phyloP scores from a whole-genome alignment of 495 filamentous ascomycete species.

The Lindgomyces ingoldianus region DNA sequence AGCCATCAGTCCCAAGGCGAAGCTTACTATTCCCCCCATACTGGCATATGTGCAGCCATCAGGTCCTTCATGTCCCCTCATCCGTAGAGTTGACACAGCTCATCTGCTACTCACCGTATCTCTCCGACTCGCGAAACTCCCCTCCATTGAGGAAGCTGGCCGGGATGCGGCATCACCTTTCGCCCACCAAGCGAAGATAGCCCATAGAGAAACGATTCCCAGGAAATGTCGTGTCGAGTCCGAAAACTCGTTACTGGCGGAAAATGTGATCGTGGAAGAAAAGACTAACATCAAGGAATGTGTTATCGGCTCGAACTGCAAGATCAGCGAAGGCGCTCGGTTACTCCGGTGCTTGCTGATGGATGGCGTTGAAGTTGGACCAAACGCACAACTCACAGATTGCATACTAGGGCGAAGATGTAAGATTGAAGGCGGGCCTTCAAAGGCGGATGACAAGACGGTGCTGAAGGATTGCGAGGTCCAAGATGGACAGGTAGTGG shows the following conservation, averaged over 20 bases:
- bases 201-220: conserved; percentile 74
- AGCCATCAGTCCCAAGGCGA: conserved; percentile 7
- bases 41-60: conserved; percentile 74
- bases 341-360: conserved; percentile 82
- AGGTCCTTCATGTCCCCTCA: conserved; percentile 54
- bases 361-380: conserved; percentile 82
- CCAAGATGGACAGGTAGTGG: conserved; percentile 80
- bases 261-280: conserved; percentile 82
- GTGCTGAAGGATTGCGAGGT: conserved; percentile 85
- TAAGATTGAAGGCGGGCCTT: conserved; percentile 65
- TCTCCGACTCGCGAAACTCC: conserved; percentile 78
- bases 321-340: conserved; percentile 77
- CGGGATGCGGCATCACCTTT: conserved; percentile 59
- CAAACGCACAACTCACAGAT: conserved; percentile 72
- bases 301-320: conserved; percentile 82
- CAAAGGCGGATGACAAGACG: conserved; percentile 63
- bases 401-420: conserved; percentile 78
- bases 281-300: conserved; percentile 84
- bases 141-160: conserved; percentile 66
- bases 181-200: conserved; percentile 74
- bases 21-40: conserved; percentile 63
- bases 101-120: conserved; percentile 77
- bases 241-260: conserved; percentile 75
- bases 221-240: conserved; percentile 70
- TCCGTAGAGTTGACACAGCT: conserved; percentile 84